Base-by-base conservation (phyloP, 1,284 basidiomycete genomes). In the Tilletiaria anomala region DNA sequence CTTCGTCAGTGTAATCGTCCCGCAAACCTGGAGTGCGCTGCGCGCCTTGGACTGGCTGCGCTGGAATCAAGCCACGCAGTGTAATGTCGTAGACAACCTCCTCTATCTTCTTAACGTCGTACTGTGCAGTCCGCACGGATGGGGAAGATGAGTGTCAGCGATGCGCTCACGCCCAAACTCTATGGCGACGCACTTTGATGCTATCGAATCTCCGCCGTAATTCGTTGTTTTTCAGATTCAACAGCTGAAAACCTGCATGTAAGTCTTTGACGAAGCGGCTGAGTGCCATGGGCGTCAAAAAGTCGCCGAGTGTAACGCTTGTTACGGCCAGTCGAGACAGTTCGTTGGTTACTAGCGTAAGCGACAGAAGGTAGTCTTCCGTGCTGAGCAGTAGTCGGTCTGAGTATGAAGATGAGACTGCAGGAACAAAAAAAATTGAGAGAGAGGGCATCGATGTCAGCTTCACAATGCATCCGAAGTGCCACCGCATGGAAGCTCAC, bases 51-150 rank as follows among this genome's bases (percentile, higher is more conserved):
- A n/a, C n/a, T n/a, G n/a, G n/a, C n/a, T n/a, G n/a, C n/a, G n/a
- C n/a, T 29, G 26, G n/a, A n/a, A 29, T 29, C 10, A 29, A n/a
- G 8, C 26, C 26, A 29, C 62, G 41, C 16, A 65, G 39, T 2
- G 52, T 54, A 22, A 65, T 48, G 43, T 68, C 58, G 44, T 65
- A 58, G 16, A 67, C 50, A 19, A 67, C 49, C 33, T 67, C 61
- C 43, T 67, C 64, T 35, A 58, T 55, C 36, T 58, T 58, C 24
- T 64, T 64, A 16, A 66, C 53, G 33, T 66, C 65, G 47, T 67
- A 67, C 54, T 64, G 40, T 8, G n/a, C 11, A 17, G n/a, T n/a
- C n/a, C n/a, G n/a, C n/a, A n/a, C n/a, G n/a, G n/a, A n/a, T n/a
- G n/a, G n/a, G n/a, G n/a, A 37, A 35, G n/a, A 23, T 36, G 12